Evolutionary conservation across 176 grass and related monocot species (phyloP), one percentile per base, ranked within the genome.

Genomic region (Zea luxurians): DNA sequence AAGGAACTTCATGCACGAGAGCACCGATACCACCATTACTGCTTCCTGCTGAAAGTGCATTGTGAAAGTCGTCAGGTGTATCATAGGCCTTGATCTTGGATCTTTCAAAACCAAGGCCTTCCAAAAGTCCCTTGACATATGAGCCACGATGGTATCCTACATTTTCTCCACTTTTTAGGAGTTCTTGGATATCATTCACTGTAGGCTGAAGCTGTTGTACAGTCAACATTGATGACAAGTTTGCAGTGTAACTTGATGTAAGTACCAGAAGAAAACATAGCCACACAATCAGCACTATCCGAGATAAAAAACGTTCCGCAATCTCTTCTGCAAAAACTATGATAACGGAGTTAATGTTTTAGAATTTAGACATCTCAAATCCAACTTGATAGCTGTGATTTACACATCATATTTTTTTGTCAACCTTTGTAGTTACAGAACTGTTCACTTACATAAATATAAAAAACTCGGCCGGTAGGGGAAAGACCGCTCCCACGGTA

Each of bases 231-330:
- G 84, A 85, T 20, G 84, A 16, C 37, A 93, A 66, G 11, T 71
- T 90, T 10, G 91, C 91, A 7, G 87, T 90, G 37, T 93, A 93
- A 61, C 87, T 85, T 61, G 91, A 85, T 63, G 60, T 88, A 54
- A 93, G 54, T 48, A 90, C 61, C 0, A 93, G 74, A 7, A 93
- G 46, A 5, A 90, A 79, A 48, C 78, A 87, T 7, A 85, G 13
- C 91, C 91, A 93, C 43, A 93, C 48, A 5, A 90, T 48, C 35
- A 93, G 21, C 2, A 90, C 87, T 16, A 93, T 41, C 49, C 83
- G 53, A 12, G 91, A 90, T 37, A 85, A 18, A 18, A 78, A 11
- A 13, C 62, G 57, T 48, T 85, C 10, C 10, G 68, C 43, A 54
- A 40, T 82, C 43, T 82, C 60, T 47, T 48, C 87, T 89, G 82